Evolutionary conservation across 345 rosid species (phyloP).

Genomic region (Pseudoturritis turrita): DNA sequence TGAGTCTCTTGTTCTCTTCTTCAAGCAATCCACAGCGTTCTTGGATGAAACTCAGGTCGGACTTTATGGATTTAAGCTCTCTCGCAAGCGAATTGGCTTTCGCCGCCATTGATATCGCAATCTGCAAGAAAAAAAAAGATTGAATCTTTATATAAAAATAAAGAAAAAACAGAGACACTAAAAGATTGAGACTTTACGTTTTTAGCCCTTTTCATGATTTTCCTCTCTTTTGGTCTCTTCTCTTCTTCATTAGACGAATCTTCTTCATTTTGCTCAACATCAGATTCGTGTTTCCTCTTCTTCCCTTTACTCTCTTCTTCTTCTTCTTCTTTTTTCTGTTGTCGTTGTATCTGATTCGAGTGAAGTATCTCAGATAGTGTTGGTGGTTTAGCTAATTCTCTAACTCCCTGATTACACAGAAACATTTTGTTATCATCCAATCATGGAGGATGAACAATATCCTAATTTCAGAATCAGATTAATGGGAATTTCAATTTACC

Average conservation of each 20-base stretch:
- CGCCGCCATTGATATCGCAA: constrained; percentile 78
- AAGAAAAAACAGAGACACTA: not conserved
- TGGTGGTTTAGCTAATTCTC: constrained; percentile 76
- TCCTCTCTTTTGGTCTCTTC: constrained; percentile 39
- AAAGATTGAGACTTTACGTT: constrained; percentile 39
- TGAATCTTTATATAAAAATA: not conserved
- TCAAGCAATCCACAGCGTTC: constrained; percentile 71
- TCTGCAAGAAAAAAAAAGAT: constrained; percentile 38
- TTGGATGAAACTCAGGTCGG: constrained; percentile 69
- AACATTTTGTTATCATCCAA: not conserved
- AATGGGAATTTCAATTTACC: constrained; percentile 32
- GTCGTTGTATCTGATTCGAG: constrained; percentile 28
- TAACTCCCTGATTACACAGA: constrained; percentile 55
- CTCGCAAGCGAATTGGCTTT: constrained; percentile 78
- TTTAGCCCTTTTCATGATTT: constrained; percentile 62
- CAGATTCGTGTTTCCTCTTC: constrained; percentile 67
- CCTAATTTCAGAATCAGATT: not conserved
- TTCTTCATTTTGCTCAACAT: constrained; percentile 34
- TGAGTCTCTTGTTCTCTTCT: constrained; percentile 82
- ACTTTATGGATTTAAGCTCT: constrained; percentile 65
- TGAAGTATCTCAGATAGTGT: constrained; percentile 68
- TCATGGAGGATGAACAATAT: not conserved
- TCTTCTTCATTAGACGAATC: constrained; percentile 40
- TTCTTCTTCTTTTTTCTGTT: constrained; percentile 26
- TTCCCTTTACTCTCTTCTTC: constrained; percentile 38